phyloP scores from a whole-genome alignment of 2,329 filamentous ascomycete genomes.

The Colletotrichum higginsianum region DNA sequence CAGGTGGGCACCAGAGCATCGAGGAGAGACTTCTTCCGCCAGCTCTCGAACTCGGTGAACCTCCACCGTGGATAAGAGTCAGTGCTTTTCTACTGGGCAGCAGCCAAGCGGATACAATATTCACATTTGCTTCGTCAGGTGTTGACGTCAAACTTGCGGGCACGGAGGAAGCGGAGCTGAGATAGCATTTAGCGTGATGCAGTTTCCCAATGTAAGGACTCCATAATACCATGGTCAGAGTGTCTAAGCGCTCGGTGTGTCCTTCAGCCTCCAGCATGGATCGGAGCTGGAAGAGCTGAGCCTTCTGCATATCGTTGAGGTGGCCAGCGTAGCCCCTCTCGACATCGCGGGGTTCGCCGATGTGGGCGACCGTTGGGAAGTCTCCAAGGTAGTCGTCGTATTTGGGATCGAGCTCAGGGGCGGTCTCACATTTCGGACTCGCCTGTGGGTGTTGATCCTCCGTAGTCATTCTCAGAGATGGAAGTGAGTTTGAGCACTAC shows the following conservation, averaged over 20 bases:
- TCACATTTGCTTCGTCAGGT: constrained; percentile 88
- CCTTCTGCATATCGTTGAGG: constrained; percentile 89
- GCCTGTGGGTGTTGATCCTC: constrained; percentile 28
- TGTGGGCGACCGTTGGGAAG: constrained; percentile 78
- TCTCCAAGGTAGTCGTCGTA: constrained; percentile 88
- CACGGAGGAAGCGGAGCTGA: constrained; percentile 90
- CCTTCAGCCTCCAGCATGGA: constrained; percentile 87
- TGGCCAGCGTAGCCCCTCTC: constrained; percentile 89
- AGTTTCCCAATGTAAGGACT: constrained; percentile 35
- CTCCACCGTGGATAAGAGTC: constrained; percentile 60
- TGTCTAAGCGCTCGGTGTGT: constrained; percentile 88
- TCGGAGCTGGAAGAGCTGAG: constrained; percentile 88
- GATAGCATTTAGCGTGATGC: not conserved
- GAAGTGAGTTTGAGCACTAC: no score
- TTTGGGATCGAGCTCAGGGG: constrained; percentile 77
- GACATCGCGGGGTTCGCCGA: constrained; percentile 64
- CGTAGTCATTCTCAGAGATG: not conserved
- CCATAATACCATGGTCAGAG: constrained; percentile 86
- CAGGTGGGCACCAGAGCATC: constrained; percentile 86
- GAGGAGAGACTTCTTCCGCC: constrained; percentile 88
- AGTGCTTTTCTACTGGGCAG: constrained; percentile 32
- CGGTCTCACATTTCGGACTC: constrained; percentile 50
- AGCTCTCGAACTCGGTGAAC: constrained; percentile 92
- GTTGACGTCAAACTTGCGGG: constrained; percentile 93
- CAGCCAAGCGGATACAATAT: no score